Evolutionary conservation across 2,329 filamentous ascomycete species (phyloP), one percentile per base, ranked within the genome.

Genomic region (Epichloe coenophiala): DNA sequence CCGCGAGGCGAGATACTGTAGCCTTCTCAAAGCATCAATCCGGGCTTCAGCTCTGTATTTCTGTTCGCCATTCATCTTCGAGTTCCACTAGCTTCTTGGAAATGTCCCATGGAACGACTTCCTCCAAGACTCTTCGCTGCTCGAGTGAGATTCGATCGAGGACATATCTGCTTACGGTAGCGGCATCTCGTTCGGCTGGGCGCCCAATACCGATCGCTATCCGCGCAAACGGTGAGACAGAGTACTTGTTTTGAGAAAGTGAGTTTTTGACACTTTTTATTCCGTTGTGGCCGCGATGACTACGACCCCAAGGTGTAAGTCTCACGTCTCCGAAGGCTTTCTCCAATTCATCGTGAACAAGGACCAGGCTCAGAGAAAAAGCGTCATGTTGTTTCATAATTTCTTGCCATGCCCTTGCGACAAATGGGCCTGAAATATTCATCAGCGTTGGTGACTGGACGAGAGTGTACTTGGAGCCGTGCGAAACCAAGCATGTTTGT

Each of bases 261-360:
- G 62, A 69, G 17, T 71, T 68, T 50, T 79, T 74, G 48, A 84
- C 73, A 60, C 83, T 86, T 64, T 81, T 85, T 58, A 91, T 64
- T 1, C 86, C 86, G 58, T 88, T 88, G 65, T 91, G 86, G 0
- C 86, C 86, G 9, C 77, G 75, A 38, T 80, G 72, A 60, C 84
- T 88, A 50, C 74, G 66, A 2, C 74, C 72, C 63, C 84, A 88
- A 23, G 74, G 72, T 51, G 77, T 77, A 5, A 87, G 71, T 46
- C 72, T 78, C 13, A 95, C 75, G 37, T 75, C 74, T 0, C 89
- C 89, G 2, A 89, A 61, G 3, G 76, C 70, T 41, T 78, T 74
- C 60, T 96, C 90, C 36, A 97, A 68, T 64, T 97, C 91, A 64
- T 97, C 91, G 64, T 97, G 89, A 19, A 97, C 71, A 12, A 97